Base-by-base conservation (phyloP, 768 basidiomycete species). In the Tephrocybe rancida region DNA sequence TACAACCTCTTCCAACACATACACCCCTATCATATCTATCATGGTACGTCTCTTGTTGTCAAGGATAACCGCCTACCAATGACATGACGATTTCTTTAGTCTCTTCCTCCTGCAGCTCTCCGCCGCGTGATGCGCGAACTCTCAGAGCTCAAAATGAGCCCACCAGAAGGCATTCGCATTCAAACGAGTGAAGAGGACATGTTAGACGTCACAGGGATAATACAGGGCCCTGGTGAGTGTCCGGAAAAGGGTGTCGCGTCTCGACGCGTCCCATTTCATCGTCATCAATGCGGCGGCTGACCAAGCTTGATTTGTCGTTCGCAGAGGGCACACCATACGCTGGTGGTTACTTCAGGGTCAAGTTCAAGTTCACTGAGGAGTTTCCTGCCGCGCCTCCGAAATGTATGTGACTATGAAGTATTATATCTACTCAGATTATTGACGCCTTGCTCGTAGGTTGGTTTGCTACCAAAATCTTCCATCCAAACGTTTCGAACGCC, bases 371-470 rank as follows among this genome's bases (percentile, higher is more conserved):
- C 68, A 92, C 88, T 1, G 87, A 92, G 56, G 95, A 97, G 70
- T 98, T 96, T 64, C 95, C 95, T 39, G 87, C 93, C 43, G 84
- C 86, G 24, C 95, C 95, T 46, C 95, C 95, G 7, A 97, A 95
- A 77, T 97, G 96, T 95, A 60, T 44, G 83, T 71, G 7, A 61
- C 1, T 43, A 1, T 35, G 27, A 16, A n/a, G 29, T 5, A 29
- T 7, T 14, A n/a, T 37, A 24, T 41, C 50, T 21, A 10, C 18
- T 19, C 34, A 29, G 3, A n/a, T n/a, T 35, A 27, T 41, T 64
- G 35, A 63, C 48, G 35, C 44, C 50, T 53, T 41, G 39, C 10
- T 21, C 37, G 10, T 60, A 96, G 95, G 95, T 65, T 88, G 91
- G 77, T 90, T 97, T 60, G 75, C 81, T 13, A 97, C 95, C 45